phyloP scores from a whole-genome alignment of 108 stramenopile species.

The Skeletonema costatum region DNA sequence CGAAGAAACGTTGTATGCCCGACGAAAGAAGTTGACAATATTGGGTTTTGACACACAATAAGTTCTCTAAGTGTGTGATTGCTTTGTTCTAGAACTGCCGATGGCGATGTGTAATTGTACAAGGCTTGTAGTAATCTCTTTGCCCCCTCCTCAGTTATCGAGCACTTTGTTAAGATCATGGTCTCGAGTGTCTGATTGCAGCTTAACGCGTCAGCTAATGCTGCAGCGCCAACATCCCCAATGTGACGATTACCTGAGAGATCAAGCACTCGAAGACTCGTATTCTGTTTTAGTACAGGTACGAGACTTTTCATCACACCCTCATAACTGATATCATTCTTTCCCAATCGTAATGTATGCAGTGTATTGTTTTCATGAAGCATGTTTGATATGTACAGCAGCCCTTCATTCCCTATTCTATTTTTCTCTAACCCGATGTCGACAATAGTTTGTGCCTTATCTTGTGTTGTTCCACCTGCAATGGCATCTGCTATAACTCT shows the following conservation, averaged over 20 bases:
- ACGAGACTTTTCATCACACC: conserved; percentile 6
- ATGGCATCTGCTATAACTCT: conserved; percentile 22
- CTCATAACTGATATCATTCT: conserved; percentile 4
- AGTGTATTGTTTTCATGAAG: conserved; percentile 13
- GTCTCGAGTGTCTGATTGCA: conserved; percentile 17
- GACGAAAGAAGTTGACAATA: background rate
- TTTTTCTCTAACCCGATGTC: conserved; percentile 26
- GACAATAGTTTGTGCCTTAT: background rate
- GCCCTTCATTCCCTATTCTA: conserved; percentile 12
- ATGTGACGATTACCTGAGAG: conserved; percentile 12
- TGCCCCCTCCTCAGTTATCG: conserved; percentile 12
- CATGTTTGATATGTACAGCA: conserved; percentile 13
- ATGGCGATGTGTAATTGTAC: conserved; percentile 14
- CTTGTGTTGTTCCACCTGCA: background rate
- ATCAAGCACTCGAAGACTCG: conserved; percentile 16
- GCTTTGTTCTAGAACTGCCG: conserved; percentile 4
- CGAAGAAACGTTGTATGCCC: background rate
- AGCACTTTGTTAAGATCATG: conserved; percentile 23
- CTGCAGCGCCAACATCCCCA: conserved; percentile 16
- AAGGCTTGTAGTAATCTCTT: conserved; percentile 8
- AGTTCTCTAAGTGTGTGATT: conserved; percentile 23
- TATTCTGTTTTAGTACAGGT: conserved; percentile 15
- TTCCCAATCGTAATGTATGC: conserved; percentile 18
- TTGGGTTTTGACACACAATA: conserved; percentile 9
- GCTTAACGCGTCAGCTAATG: conserved; percentile 1